Percentiles rank a stretch among this genome's conserved stretches.
These are phyloP conservation scores for Vigna radiata DNA, from an alignment of 306 rosid species.

Conservation along the genomic window DNA sequence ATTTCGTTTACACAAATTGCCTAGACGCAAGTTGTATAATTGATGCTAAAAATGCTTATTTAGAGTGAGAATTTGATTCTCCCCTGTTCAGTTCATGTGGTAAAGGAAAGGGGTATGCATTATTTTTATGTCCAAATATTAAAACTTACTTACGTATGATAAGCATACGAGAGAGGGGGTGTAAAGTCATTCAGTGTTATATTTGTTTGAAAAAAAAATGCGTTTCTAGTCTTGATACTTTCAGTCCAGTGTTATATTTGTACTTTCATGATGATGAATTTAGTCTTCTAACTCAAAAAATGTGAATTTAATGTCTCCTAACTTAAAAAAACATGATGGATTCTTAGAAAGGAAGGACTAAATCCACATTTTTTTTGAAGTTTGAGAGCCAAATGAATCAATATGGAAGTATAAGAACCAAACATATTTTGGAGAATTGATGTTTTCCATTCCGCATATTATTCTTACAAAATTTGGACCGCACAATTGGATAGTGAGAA, in stretches of 20 bases:
- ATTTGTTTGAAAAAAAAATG: neutral
- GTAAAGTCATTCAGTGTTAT: neutral
- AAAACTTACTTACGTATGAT: neutral
- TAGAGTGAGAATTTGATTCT: neutral
- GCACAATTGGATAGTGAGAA: too few species aligned
- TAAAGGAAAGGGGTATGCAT: neutral
- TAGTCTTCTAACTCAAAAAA: neutral
- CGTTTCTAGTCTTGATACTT: too few species aligned
- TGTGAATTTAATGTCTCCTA: neutral
- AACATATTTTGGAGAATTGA: too few species aligned
- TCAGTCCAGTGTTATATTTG: neutral
- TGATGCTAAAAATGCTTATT: neutral
- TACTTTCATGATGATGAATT: neutral
- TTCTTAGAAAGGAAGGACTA: neutral
- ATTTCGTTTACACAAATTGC: neutral
- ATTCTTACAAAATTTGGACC: too few species aligned
- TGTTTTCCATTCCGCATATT: too few species aligned
- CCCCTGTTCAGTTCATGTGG: conserved; percentile 13
- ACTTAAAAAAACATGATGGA: neutral
- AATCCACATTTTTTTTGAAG: neutral
- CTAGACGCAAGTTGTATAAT: neutral
- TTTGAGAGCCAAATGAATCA: too few species aligned
- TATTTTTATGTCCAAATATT: neutral
- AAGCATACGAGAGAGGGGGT: neutral
- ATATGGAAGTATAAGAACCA: too few species aligned